Percentiles rank a stretch among this genome's conserved stretches.
Conservation (phyloP, 129 eudicot genomes). For the Solidago caesia region DNA sequence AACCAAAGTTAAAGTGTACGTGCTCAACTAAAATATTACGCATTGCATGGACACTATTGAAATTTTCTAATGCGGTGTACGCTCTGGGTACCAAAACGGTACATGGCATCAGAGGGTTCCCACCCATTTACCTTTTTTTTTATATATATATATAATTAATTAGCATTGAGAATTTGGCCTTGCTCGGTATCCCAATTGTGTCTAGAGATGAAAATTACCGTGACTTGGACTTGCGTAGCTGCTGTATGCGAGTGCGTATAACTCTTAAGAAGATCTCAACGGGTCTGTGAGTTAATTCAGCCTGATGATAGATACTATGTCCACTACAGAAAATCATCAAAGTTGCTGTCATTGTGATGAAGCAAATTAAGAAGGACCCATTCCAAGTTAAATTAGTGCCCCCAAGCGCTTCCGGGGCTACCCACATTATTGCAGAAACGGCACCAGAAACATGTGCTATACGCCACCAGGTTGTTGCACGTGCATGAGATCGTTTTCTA, state of each 20-base stretch:
- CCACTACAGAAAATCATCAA: conserved; percentile 21
- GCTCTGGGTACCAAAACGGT: too few relatives aligned
- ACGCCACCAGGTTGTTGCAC: conserved; percentile 21
- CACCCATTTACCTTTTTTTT: too few relatives aligned
- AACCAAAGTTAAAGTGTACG: too few relatives aligned
- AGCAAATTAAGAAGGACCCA: conserved; percentile 18
- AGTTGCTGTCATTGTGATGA: conserved; percentile 4
- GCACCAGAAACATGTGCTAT: conserved; percentile 14
- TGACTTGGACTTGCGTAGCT: conserved; percentile 15
- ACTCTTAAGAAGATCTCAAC: conserved; percentile 23
- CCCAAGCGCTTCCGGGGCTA: conserved; percentile 17
- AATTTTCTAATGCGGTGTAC: too few relatives aligned
- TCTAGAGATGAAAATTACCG: conserved; percentile 3
- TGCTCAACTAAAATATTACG: too few relatives aligned
- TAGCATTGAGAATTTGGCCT: too few relatives aligned
- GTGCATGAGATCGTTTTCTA: conserved; percentile 16
- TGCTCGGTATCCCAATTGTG: too few relatives aligned
- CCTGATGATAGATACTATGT: conserved; percentile 21
- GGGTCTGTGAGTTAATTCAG: conserved; percentile 21
- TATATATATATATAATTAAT: too few relatives aligned
- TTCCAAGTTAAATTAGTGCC: conserved; percentile 15
- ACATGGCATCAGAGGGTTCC: too few relatives aligned
- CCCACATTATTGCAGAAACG: conserved; percentile 16
- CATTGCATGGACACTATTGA: too few relatives aligned
- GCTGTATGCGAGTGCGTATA: background rate